Conservation (phyloP, 2,329 filamentous ascomycete genomes). For the Neoarthrinium moseri region DNA sequence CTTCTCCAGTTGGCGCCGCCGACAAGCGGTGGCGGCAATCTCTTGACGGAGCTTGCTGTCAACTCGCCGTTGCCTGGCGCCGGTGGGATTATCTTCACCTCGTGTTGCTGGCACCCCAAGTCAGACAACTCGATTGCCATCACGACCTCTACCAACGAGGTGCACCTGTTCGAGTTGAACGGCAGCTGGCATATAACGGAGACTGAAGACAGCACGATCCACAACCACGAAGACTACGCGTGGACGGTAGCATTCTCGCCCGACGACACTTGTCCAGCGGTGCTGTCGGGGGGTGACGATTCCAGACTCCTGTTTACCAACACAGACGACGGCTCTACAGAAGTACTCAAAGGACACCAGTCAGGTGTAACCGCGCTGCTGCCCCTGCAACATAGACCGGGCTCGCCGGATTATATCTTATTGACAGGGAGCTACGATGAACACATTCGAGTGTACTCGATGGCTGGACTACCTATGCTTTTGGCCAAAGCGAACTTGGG, state of each 20-base stretch:
- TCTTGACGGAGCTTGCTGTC: slow-evolving; percentile 36
- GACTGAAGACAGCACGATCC: slow-evolving; percentile 34
- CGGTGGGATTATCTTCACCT: slow-evolving; percentile 64
- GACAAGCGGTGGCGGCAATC: slow-evolving; percentile 9
- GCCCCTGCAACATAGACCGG: slow-evolving; percentile 51
- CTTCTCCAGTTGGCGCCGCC: slow-evolving; percentile 53
- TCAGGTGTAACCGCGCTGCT: slow-evolving; percentile 88
- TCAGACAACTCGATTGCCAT: slow-evolving; percentile 58
- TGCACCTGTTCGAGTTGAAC: slow-evolving; percentile 53
- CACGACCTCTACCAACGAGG: slow-evolving; percentile 68
- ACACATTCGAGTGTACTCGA: slow-evolving; percentile 64
- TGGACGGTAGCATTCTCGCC: slow-evolving; percentile 69
- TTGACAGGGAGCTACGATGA: slow-evolving; percentile 94
- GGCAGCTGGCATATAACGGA: slow-evolving; percentile 36
- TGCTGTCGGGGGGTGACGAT: slow-evolving; percentile 78
- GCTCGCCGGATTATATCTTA: slow-evolving; percentile 54
- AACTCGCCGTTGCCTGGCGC: slow-evolving; percentile 49
- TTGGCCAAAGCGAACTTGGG: slow-evolving; percentile 69
- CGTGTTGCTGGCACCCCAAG: slow-evolving; percentile 70
- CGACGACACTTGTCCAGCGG: slow-evolving; percentile 26
- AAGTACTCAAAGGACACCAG: slow-evolving; percentile 56
- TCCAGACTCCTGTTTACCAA: slow-evolving; percentile 55
- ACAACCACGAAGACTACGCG: slow-evolving; percentile 62
- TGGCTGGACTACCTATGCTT: slow-evolving; percentile 35
- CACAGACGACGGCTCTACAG: slow-evolving; percentile 25